Base-by-base conservation (phyloP, 2,329 filamentous ascomycete species). In the Claviceps quebecensis region DNA sequence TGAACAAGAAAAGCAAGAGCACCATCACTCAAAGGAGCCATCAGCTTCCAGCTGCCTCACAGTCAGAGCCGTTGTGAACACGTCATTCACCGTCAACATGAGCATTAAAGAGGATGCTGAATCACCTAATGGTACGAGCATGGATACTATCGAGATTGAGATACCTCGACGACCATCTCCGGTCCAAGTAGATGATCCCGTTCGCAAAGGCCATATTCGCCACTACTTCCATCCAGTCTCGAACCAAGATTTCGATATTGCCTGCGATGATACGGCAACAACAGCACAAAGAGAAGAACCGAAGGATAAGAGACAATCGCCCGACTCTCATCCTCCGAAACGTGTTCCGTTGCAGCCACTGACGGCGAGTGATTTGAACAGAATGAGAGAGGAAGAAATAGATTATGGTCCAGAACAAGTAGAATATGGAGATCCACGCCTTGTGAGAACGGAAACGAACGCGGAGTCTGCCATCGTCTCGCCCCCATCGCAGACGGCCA, bases 241-340 rank as follows among this genome's bases (percentile, higher is more conserved):
- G 13, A 52, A 56, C 14, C 46, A 58, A 16, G 57, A 59, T 17
- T 65, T 69, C 43, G 54, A 63, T 17, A 69, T 69, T 56, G 63
- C 63, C 48, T 61, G 55, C 26, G 66, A 69, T 55, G 58, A 65
- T 38, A 67, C 66, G 16, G 64, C 64, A 41, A 67, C 60, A n/a
- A 17, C 13, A 0, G 36, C 14, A 26, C 36, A 37, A 13, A 6
- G n/a, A 2, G 3, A 17, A n/a, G 39, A 37, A 40, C 13, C 37
- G 5, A 5, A 17, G 8, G 37, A n/a, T 5, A 17, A 23, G n/a
- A 11, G 9, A 2, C 23, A 40, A 23, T n/a, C 40, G 8, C 17
- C 11, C 7, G 17, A 39, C 1, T 16, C 38, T 2, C 36, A 40
- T 4, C 9, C 22, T 11, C 14, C 39, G 1, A 41, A n/a, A 3